Base-by-base conservation (phyloP, 2,329 filamentous ascomycete species). In the Aspergillus terreus region DNA sequence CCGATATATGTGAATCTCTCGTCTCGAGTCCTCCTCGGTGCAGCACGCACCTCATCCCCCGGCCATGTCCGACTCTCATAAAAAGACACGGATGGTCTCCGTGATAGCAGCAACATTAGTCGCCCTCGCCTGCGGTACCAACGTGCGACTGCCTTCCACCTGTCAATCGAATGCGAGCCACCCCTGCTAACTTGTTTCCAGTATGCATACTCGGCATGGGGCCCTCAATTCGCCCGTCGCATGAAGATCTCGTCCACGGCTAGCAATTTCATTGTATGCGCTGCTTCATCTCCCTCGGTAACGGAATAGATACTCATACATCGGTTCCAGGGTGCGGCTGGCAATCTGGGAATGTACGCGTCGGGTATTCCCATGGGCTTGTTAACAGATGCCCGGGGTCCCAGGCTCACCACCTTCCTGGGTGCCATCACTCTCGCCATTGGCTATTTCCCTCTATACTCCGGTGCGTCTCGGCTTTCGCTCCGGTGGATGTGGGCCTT, bases 171-270 rank as follows among this genome's bases (percentile, higher is more conserved):
- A 10, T 11, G 35, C 4, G 44, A 35, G 14, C 14, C 12, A 30
- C n/a, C 3, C 21, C 40, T 11, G 54, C 33, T 46, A 36, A 21
- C 15, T 44, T 32, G n/a, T 21, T 4, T 47, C 46, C 66, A 96
- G 90, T 97, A 99, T 82, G 92, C 92, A 67, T 99, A 96, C 74
- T 96, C 91, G 50, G 92, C 92, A 72, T 99, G 94, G 92, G 91
- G 90, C 12, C 94, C 94, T 17, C 92, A 96, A 73, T 96, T 96
- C 67, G 91, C 92, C 46, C 86, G 95, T 64, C 85, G 83, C 61
- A 79, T 99, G 62, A 85, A 87, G 67, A 82, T 97, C 55, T 91
- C 91, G 12, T 87, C 94, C n/a, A 97, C 92, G 2, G 81, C 96
- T 71, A 91, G 84, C 72, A 97, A 99, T 72, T 73, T 97, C 59